Base-by-base conservation (phyloP, 164 flowering plant species). In the Dillenia turbinata region DNA sequence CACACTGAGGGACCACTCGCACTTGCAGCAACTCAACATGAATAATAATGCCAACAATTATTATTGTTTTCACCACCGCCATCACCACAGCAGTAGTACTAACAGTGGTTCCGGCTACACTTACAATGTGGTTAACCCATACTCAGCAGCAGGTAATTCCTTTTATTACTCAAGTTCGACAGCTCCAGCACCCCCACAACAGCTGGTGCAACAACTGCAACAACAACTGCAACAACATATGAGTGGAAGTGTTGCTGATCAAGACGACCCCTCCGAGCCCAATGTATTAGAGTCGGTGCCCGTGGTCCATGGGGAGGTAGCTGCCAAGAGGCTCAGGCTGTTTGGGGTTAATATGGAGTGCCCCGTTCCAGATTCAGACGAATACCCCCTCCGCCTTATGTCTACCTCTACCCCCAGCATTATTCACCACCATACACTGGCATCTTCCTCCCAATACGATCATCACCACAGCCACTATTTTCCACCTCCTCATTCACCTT, bases 291-390 rank as follows among this genome's bases (percentile, higher is more conserved):
- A 83, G 10, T 86, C 92, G 14, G 91, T 86, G 62, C 95, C 95
- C 9, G 88, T 84, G 70, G 95, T 78, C 66, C 86, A 83, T n/a
- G 85, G 85, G 0, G 80, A 79, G 55, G 76, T 81, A 9, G 85
- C 84, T 17, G 80, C 79, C 3, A 88, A 84, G 76, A 59, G 83
- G 54, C 65, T 88, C 3, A 80, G 98, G 85, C 77, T 92, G 57
- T 92, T 92, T 57, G 98, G 98, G 0, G 98, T 90, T 45, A 86
- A 88, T 79, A 78, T 92, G 79, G 98, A 87, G 12, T 89, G 93
- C 63, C 87, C 92, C 56, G 78, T 71, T 8, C 62, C 77, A n/a
- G 40, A 33, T 33, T 33, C 40, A 4, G 40, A 33, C 40, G 81
- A 75, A 19, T 67, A 75, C 4, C 73, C 75, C 8, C 81, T 66